Percentiles rank a stretch among this genome's conserved stretches.
Conservation (phyloP, 1,284 basidiomycete species). For the Volvariella volvacea region DNA sequence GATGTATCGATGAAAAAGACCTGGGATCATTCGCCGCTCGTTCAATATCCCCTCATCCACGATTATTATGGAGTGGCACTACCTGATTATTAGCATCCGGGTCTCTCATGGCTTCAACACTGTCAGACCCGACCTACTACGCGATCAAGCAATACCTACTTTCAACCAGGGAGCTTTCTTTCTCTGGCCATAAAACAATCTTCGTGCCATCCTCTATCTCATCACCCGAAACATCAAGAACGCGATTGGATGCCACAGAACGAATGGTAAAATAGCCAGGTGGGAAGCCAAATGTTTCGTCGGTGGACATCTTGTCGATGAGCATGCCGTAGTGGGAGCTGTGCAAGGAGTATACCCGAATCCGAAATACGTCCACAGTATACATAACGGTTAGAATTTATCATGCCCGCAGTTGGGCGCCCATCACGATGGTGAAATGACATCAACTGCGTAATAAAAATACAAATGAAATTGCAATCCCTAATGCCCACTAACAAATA, state of each 20-base stretch:
- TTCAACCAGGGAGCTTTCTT: slow-evolving; percentile 69
- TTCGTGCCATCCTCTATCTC: slow-evolving; percentile 58
- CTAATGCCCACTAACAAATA: neutral
- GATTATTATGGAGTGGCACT: no score
- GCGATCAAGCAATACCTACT: slow-evolving; percentile 30
- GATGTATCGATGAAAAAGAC: slow-evolving; percentile 76
- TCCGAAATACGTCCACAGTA: no score
- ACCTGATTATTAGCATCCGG: slow-evolving; percentile 72
- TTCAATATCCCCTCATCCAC: no score
- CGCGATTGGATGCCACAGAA: slow-evolving; percentile 49
- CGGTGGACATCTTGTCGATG: slow-evolving; percentile 1
- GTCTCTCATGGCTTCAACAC: slow-evolving; percentile 48
- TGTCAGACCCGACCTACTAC: neutral
- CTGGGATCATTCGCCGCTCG: slow-evolving; percentile 18
- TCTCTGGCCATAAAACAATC: slow-evolving; percentile 61
- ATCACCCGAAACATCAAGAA: slow-evolving; percentile 57
- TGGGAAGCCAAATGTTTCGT: slow-evolving; percentile 54
- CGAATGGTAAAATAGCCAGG: slow-evolving; percentile 70
- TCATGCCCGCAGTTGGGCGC: no score
- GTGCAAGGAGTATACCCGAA: no score
- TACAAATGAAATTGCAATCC: no score
- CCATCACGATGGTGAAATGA: no score
- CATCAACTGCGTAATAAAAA: no score
- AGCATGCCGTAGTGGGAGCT: no score
- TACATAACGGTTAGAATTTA: no score